Evolutionary conservation across 192 early-diverging fungal genomes (phyloP).

Genomic region (Coemansia biformis): DNA sequence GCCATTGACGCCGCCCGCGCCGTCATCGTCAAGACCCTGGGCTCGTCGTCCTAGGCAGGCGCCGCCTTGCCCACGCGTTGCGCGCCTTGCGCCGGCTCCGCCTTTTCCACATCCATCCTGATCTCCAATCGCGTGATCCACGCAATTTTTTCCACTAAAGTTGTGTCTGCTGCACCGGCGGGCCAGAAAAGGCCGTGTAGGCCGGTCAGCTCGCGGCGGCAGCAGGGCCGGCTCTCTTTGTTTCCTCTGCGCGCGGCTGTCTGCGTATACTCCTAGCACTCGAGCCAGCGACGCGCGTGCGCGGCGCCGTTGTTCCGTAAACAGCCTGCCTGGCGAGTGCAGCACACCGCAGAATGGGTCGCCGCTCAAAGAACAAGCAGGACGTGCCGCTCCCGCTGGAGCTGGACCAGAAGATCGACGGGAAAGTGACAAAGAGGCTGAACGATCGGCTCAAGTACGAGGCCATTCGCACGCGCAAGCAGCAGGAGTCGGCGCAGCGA

Average conservation of each 20-base stretch:
- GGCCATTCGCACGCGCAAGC: slow-evolving; percentile 25
- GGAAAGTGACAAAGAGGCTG: slow-evolving; percentile 40
- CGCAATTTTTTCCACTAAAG: slow-evolving; percentile 1
- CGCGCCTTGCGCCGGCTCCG: no score
- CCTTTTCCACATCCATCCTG: neutral
- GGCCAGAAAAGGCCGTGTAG: neutral
- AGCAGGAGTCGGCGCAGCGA: slow-evolving; percentile 11
- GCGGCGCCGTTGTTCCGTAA: no score
- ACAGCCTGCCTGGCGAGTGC: no score
- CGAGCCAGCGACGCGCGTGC: no score
- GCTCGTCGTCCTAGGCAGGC: neutral
- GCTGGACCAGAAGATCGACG: slow-evolving; percentile 35
- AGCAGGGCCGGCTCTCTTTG: no score
- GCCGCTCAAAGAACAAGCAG: slow-evolving; percentile 51
- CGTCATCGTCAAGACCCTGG: slow-evolving; percentile 40
- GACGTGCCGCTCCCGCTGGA: slow-evolving; percentile 40
- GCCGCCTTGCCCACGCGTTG: no score
- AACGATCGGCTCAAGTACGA: slow-evolving; percentile 38
- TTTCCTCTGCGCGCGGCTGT: no score
- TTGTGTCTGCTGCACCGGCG: neutral
- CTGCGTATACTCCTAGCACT: no score
- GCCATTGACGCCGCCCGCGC: slow-evolving; percentile 14
- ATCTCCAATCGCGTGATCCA: neutral
- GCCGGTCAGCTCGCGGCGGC: neutral
- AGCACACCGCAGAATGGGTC: no score